Evolutionary conservation across 352 stramenopile species (phyloP).

Genomic region (Phytopythium litorale): DNA sequence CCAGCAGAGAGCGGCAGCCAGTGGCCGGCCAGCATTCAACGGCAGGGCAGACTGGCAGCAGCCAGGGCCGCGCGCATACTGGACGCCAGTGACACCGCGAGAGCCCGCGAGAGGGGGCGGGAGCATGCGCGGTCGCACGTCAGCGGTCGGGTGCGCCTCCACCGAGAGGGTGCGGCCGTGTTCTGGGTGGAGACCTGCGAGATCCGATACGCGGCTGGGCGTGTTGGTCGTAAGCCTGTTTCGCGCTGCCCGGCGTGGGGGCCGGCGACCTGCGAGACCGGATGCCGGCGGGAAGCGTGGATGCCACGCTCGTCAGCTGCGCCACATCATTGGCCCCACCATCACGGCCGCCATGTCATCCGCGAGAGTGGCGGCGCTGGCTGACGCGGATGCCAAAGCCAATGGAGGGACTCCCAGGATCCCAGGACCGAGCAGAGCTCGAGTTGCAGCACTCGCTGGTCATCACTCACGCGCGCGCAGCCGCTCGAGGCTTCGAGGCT

Average conservation of each 20-base stretch:
- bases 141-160: neutral
- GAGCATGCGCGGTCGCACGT: neutral
- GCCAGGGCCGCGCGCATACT: neutral
- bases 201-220: neutral
- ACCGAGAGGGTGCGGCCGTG: neutral
- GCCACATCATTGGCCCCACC: no score
- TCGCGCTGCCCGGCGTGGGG: neutral
- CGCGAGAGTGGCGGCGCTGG: no score
- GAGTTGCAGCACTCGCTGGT: neutral
- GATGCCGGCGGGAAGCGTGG: neutral
- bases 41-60: no score
- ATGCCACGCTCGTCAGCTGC: slow-evolving; percentile 1
- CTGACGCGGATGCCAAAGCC: neutral
- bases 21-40: no score
- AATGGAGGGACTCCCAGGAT: no score
- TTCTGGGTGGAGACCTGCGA: neutral
- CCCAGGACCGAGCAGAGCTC: no score
- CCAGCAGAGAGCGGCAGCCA: no score
- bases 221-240: neutral
- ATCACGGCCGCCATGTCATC: no score
- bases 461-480: no score
- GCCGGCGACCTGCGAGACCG: neutral
- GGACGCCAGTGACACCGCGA: neutral
- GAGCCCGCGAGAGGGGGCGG: neutral
- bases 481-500: no score